Evolutionary conservation across 2,329 filamentous ascomycete genomes (phyloP), one percentile per base, ranked within the genome.

Genomic region (Bipolaris bicolor): DNA sequence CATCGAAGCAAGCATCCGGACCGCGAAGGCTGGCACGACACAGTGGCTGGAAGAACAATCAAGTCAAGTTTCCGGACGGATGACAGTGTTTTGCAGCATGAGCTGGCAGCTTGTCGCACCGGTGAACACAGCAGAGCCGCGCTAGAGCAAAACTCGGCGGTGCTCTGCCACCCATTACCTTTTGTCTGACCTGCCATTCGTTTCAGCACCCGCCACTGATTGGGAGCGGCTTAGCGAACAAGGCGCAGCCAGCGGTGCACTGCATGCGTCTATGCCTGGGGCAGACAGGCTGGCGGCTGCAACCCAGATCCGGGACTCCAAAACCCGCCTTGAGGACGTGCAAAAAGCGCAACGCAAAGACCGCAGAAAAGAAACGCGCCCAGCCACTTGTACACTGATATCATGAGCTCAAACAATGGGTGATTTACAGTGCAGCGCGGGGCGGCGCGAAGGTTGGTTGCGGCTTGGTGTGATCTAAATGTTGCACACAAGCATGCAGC

Each of bases 101-200:
- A 55, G 55, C 57, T 62, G 65, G 62, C 62, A 65, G 46, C 44
- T 40, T 45, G 29, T 47, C 6, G 55, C 59, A 70, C 70, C 70
- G 71, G 70, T 72, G 65, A 72, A 64, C 63, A 64, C 64, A 65
- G 64, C 66, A 73, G 71, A 75, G 70, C 70, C 72, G 69, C 72
- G 72, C 51, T 61, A 62, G 58, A 49, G 46, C 60, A 40, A 49
- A 65, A 59, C 45, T 62, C 47, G 52, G 58, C 51, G 48, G 51
- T 52, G 50, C 56, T 57, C 51, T 47, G 59, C 45, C 40, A 47
- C 55, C 51, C 45, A 48, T 61, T 58, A 49, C 55, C 57, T 55
- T 49, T 43, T 52, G 58, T 67, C 59, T 62, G 47, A 67, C 62
- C 55, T 51, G 40, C 59, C 33, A 65, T 62, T 63, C 55, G 61